Conservation (phyloP, 495 filamentous ascomycete genomes). For the Schizothecium vesticola region DNA sequence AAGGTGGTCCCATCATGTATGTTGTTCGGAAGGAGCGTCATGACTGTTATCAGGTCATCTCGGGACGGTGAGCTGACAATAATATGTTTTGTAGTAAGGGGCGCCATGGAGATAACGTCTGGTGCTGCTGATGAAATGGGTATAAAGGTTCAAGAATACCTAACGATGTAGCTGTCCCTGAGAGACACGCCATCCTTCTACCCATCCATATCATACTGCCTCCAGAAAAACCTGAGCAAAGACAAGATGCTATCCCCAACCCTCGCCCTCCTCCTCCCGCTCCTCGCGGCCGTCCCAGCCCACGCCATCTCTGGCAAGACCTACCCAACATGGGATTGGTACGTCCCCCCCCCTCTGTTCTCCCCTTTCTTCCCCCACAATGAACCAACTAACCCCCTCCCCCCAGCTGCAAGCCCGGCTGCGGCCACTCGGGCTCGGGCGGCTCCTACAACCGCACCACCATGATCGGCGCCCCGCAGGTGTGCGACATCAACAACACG, state of each 20-base stretch:
- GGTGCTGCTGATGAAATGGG: neutral
- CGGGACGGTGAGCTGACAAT: neutral
- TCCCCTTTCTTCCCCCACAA: neutral
- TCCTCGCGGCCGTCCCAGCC: neutral
- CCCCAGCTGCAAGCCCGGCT: conserved; percentile 12
- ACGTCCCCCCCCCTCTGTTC: neutral
- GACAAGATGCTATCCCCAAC: neutral
- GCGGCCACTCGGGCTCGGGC: conserved; percentile 2
- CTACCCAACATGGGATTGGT: conserved; percentile 14
- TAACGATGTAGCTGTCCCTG: neutral
- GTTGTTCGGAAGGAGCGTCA: neutral
- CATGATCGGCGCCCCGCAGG: conserved; percentile 12
- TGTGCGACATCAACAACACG: conserved; percentile 14
- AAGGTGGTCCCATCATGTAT: neutral
- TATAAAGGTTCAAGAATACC: neutral
- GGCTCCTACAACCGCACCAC: conserved; percentile 10
- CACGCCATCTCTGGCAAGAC: conserved; percentile 9
- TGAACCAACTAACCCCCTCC: neutral
- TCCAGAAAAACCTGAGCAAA: neutral
- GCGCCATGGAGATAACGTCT: neutral
- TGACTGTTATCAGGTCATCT: neutral
- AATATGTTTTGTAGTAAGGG: neutral
- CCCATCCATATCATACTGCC: neutral
- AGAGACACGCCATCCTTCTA: neutral
- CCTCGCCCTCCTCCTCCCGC: neutral